A percentile compares a stretch with the other conserved stretches of the same genome.
Evolutionary conservation across 2,329 filamentous ascomycete species (phyloP).

Genomic region (Bertia moriformis): DNA sequence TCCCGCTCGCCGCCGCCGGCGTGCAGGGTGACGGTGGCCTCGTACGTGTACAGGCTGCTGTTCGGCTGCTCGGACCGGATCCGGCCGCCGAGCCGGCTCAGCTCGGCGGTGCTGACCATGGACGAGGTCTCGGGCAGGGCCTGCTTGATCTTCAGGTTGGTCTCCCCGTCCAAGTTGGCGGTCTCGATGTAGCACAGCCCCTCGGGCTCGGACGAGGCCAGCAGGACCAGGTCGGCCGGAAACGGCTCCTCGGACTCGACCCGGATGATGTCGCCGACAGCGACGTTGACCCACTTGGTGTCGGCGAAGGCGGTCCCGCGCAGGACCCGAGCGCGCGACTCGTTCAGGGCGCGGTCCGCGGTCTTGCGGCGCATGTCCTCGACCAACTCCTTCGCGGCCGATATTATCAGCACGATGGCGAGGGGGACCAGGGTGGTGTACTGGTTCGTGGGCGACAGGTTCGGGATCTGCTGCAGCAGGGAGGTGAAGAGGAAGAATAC

Average conservation of each 20-base stretch:
- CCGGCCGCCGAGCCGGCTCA: conserved; percentile 72
- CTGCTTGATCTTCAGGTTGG: conserved; percentile 98
- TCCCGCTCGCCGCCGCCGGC: conserved; percentile 87
- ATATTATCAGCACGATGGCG: conserved; percentile 75
- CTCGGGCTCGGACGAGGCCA: conserved; percentile 92
- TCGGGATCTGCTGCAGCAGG: conserved; percentile 83
- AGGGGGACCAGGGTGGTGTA: conserved; percentile 97
- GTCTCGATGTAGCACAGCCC: conserved; percentile 98
- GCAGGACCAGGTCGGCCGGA: conserved; percentile 78
- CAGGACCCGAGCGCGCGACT: conserved; percentile 70
- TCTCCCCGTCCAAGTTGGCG: conserved; percentile 92
- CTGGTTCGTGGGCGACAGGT: conserved; percentile 83
- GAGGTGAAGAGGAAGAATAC: conserved; percentile 98
- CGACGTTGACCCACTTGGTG: conserved; percentile 83
- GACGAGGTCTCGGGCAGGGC: conserved; percentile 81
- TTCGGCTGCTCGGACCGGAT: conserved; percentile 94
- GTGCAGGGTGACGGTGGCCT: conserved; percentile 85
- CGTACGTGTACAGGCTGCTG: conserved; percentile 95
- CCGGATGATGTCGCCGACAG: conserved; percentile 80
- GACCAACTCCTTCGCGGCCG: conserved; percentile 82
- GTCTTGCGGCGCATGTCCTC: conserved; percentile 84
- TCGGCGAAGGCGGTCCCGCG: conserved; percentile 74
- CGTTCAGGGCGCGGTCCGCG: conserved; percentile 77
- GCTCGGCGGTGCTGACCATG: conserved; percentile 72
- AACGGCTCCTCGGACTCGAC: conserved; percentile 93